These are phyloP conservation scores for Aspergillus persii DNA, from an alignment of 2,329 filamentous ascomycete species.

Conservation along the genomic window DNA sequence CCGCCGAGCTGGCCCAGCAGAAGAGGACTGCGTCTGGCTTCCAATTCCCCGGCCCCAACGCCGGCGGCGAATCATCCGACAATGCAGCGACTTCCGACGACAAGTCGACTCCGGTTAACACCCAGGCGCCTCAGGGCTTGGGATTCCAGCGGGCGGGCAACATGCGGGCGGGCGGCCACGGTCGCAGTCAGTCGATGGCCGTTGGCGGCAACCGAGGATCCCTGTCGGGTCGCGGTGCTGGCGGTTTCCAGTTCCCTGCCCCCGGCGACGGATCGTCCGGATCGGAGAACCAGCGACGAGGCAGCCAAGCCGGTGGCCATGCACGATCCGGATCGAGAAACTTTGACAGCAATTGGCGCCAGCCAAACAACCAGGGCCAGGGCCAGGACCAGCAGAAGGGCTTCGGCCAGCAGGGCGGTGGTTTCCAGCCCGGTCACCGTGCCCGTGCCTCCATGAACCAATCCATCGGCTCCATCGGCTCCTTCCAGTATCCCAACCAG, in stretches of 20 bases:
- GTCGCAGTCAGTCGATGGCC: constrained; percentile 50
- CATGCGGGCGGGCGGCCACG: constrained; percentile 75
- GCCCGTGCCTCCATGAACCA: constrained; percentile 79
- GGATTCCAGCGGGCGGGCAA: constrained; percentile 71
- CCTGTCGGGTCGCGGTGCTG: constrained; percentile 61
- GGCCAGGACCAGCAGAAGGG: constrained; percentile 51
- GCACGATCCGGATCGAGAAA: constrained; percentile 82
- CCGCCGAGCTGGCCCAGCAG: constrained; percentile 92
- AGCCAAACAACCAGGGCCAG: constrained; percentile 60
- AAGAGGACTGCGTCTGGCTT: constrained; percentile 92
- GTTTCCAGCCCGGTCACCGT: constrained; percentile 91
- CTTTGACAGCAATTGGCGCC: constrained; percentile 98
- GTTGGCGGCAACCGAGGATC: constrained; percentile 66
- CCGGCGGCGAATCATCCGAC: constrained; percentile 52
- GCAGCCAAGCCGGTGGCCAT: constrained; percentile 72
- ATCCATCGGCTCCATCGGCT: constrained; percentile 77
- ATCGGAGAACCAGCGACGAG: constrained; percentile 70
- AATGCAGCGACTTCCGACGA: constrained; percentile 57
- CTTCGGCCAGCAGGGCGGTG: constrained; percentile 65
- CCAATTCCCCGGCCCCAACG: constrained; percentile 81
- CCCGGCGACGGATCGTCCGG: constrained; percentile 49
- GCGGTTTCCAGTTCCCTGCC: constrained; percentile 69
- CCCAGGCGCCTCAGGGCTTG: constrained; percentile 61
- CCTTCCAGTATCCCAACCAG: constrained; percentile 86
- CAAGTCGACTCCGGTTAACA: constrained; percentile 32